These are phyloP conservation scores for Fusarium torreyae DNA, from an alignment of 2,329 filamentous ascomycete genomes.

Conservation along the genomic window DNA sequence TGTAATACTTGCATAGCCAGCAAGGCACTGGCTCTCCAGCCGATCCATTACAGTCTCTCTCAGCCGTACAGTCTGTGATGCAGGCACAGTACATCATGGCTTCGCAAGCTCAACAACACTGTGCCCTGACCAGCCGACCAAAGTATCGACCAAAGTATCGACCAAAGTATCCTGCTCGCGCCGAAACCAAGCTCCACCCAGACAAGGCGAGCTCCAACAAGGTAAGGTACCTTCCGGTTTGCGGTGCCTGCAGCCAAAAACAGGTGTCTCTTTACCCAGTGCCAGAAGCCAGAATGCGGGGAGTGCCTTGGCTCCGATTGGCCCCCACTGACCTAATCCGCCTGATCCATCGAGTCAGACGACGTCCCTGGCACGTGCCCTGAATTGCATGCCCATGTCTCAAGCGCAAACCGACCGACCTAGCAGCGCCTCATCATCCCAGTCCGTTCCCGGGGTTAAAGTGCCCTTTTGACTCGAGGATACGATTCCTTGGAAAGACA, in stretches of 20 bases:
- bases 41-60: slow-evolving; percentile 31
- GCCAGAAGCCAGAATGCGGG: slow-evolving; percentile 48
- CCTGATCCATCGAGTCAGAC: slow-evolving; percentile 53
- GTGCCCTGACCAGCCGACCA: slow-evolving; percentile 14
- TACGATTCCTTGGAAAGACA: slow-evolving; percentile 39
- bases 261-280: slow-evolving; percentile 40
- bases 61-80: slow-evolving; percentile 1
- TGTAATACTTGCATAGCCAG: not conserved
- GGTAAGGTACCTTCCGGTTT: slow-evolving; percentile 42
- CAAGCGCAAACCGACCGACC: slow-evolving; percentile 37
- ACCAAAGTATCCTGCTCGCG: slow-evolving; percentile 37
- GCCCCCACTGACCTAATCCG: slow-evolving; percentile 46
- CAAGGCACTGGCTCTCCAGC: slow-evolving; percentile 1
- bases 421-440: slow-evolving; percentile 40
- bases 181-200: slow-evolving; percentile 22
- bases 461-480: slow-evolving; percentile 28
- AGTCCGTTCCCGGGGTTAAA: slow-evolving; percentile 37
- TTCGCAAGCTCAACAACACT: slow-evolving; percentile 28
- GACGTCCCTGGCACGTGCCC: slow-evolving; percentile 52
- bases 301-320: slow-evolving; percentile 48
- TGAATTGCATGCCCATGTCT: slow-evolving; percentile 38
- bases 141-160: slow-evolving; percentile 32
- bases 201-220: slow-evolving; percentile 41
- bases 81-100: slow-evolving; percentile 42
- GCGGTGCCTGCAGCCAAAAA: slow-evolving; percentile 33